These are phyloP conservation scores for Buxus sempervirens DNA, from an alignment of 164 flowering plant genomes.

Conservation along the genomic window DNA sequence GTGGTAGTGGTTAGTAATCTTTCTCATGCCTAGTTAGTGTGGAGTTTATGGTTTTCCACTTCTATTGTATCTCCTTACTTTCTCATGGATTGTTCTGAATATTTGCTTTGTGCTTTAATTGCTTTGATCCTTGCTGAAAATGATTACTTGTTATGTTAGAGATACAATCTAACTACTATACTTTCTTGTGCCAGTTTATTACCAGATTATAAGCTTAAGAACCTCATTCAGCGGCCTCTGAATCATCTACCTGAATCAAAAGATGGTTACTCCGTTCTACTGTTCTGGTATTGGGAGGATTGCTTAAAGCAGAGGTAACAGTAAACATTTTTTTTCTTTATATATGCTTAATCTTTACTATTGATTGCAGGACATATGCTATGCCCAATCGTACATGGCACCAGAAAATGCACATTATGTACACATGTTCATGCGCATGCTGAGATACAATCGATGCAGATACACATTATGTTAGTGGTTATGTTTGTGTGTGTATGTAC, in stretches of 20 bases:
- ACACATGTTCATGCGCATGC: no score
- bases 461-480: no score
- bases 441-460: no score
- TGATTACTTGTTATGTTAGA: neutral
- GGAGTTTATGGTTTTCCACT: neutral
- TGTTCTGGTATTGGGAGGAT: slow-evolving; percentile 97
- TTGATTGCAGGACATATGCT: neutral
- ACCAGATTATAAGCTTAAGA: slow-evolving; percentile 91
- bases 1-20: neutral
- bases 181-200: slow-evolving; percentile 52
- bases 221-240: slow-evolving; percentile 68
- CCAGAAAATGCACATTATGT: neutral
- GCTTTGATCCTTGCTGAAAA: neutral
- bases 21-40: neutral
- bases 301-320: slow-evolving; percentile 82
- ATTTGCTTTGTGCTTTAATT: neutral
- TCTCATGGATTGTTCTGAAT: neutral
- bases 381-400: neutral
- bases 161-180: neutral
- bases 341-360: neutral
- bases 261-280: slow-evolving; percentile 88
- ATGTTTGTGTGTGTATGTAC: no score
- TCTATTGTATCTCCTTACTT: neutral
- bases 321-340: neutral
- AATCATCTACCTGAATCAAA: slow-evolving; percentile 76